phyloP scores from a whole-genome alignment of 495 filamentous ascomycete genomes.

The Tuber borchii region DNA sequence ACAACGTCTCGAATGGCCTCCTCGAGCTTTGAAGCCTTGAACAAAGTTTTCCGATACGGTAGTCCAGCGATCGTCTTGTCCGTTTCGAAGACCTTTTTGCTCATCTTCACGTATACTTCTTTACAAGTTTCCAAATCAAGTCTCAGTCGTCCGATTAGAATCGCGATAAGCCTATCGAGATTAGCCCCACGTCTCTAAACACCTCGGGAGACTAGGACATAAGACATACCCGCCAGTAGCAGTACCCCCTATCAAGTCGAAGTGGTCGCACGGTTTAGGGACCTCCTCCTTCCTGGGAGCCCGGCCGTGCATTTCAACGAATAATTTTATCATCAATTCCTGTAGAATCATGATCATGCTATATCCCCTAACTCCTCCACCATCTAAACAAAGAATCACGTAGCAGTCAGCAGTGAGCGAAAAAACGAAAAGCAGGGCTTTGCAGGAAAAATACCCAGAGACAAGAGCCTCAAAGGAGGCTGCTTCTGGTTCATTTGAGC shows the following conservation, averaged over 20 bases:
- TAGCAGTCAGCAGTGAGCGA: background rate
- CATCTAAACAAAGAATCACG: constrained; percentile 55
- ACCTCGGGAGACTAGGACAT: background rate
- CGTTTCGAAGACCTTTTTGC: constrained; percentile 85
- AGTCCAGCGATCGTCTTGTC: constrained; percentile 97
- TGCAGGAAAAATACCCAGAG: constrained; percentile 60
- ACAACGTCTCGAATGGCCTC: constrained; percentile 88
- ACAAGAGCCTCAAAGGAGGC: constrained; percentile 87
- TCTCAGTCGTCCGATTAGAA: constrained; percentile 88
- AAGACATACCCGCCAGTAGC: constrained; percentile 57
- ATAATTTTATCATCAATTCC: constrained; percentile 81
- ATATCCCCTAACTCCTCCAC: constrained; percentile 92
- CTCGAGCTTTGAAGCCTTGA: constrained; percentile 93
- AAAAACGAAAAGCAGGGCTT: constrained; percentile 21
- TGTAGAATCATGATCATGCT: constrained; percentile 63
- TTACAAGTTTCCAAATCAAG: constrained; percentile 94
- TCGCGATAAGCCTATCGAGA: constrained; percentile 60
- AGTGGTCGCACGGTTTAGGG: constrained; percentile 71
- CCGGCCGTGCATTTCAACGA: constrained; percentile 55
- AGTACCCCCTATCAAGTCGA: constrained; percentile 67
- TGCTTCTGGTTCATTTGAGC: constrained; percentile 24
- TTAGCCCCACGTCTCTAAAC: constrained; percentile 11
- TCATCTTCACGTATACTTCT: constrained; percentile 88
- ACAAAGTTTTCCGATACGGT: constrained; percentile 83
- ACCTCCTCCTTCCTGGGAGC: constrained; percentile 53